Base-by-base conservation (phyloP, 768 basidiomycete genomes). In the Lactarius akahatsu region DNA sequence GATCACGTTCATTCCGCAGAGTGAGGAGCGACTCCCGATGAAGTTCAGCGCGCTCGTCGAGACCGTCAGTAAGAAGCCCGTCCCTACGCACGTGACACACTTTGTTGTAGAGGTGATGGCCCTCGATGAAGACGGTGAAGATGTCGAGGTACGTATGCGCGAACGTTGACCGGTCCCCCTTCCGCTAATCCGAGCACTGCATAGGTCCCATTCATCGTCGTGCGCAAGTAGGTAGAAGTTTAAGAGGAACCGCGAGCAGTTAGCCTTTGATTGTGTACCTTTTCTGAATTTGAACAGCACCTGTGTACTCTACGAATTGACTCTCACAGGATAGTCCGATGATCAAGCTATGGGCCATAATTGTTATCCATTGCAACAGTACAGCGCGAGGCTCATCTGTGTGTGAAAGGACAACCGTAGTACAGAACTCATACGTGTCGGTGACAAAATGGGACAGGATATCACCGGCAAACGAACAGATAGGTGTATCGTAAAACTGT, bases 81-180 rank as follows among this genome's bases (percentile, higher is more conserved):
- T 98, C 66, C 88, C 88, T 15, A 85, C 91, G 10, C 88, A 94
- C 74, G 83, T 84, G 65, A 94, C 88, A 73, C 89, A 94, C 72
- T 82, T 98, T 45, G 82, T 96, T 54, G 92, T 95, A 16, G 97
- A 98, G 78, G 86, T 98, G 57, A 96, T 98, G 94, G 90, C 90
- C 30, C 86, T 85, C 64, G 96, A 98, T 73, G 93, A 94, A 73
- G 85, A 92, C 15, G 94, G 86, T 60, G 96, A 98, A 76, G 96
- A 98, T 73, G 95, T 98, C 23, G 96, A 98, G 83, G 94, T 92
- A 71, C 62, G 79, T 73, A 54, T 50, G 52, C 40, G 41, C 15
- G 38, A 30, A 52, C 57, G 45, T 9, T 62, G 13, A 13, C 16
- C 45, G 50, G 36, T 36, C 9, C 4, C 41, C 38, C 38, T 59